Evolutionary conservation across 352 stramenopile species (phyloP), one percentile per base, ranked within the genome.

Genomic region (Pythium guiyangense): DNA sequence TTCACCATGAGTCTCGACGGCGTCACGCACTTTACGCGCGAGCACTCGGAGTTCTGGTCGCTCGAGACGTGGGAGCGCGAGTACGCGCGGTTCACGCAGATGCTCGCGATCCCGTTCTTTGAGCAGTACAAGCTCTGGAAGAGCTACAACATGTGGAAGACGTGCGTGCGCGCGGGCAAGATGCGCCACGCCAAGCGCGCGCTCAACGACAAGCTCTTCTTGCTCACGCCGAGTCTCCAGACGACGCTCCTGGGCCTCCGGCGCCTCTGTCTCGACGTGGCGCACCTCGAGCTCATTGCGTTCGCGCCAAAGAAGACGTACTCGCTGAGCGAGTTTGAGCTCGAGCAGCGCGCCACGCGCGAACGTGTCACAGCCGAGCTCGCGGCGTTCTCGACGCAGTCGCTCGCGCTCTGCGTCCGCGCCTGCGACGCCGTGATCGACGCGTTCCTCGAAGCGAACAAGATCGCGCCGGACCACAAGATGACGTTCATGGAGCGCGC

Each of bases 401-500:
- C 89, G 5, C 68, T 96, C 25, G 68, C 79, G 46, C 77, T 97
- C 53, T 96, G 96, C 49, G 77, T 96, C 2, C 74, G 80, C 18
- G 89, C 94, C 3, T 97, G 94, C 49, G 90, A 98, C 62, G 70
- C 92, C 11, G 91, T 97, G 27, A 92, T 98, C 22, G 93, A 98
- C 56, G 53, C 60, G 15, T 98, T 98, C 49, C 71, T 98, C 22
- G 74, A 74, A 35, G 66, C 71, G 11, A 98, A 98, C 73, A 92
- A 96, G 44, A 98, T 98, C 64, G 83, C 88, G 0, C 73, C 90
- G 0, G 88, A 97, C 48, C 88, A 97, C 67, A 96, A 95, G 47
- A 98, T 98, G 93, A 98, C 92, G 6, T 98, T 98, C 64, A 98
- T 98, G 93, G 94, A 98, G 66, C 74, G 91, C 18, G 93, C 94